phyloP scores from a whole-genome alignment of 2,329 filamentous ascomycete species.

The Scytalidium lignicola region DNA sequence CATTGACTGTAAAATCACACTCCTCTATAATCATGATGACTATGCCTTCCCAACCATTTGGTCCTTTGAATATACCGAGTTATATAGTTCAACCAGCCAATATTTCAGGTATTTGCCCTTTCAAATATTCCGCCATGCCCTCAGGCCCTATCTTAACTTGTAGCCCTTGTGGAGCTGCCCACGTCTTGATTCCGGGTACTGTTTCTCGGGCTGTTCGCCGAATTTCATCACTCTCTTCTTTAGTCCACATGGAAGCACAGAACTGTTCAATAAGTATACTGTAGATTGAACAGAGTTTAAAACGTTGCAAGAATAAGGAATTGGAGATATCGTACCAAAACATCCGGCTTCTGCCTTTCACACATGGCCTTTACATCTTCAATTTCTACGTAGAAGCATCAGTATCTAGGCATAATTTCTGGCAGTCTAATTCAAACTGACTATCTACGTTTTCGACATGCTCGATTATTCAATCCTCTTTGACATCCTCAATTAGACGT shows the following conservation, averaged over 20 bases:
- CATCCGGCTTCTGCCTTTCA: slow-evolving; percentile 44
- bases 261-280: slow-evolving; percentile 36
- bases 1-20: too few species aligned
- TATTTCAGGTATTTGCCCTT: slow-evolving; percentile 28
- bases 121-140: slow-evolving; percentile 48
- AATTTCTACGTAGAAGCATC: slow-evolving; percentile 35
- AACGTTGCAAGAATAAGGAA: neutral
- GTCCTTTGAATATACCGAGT: too few species aligned
- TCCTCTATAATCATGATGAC: too few species aligned
- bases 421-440: slow-evolving; percentile 37
- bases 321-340: slow-evolving; percentile 39
- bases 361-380: slow-evolving; percentile 52
- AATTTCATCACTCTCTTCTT: slow-evolving; percentile 42
- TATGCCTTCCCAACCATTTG: too few species aligned
- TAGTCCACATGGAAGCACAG: slow-evolving; percentile 51
- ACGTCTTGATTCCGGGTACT: slow-evolving; percentile 42
- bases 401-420: neutral
- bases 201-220: slow-evolving; percentile 37
- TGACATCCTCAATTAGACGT: slow-evolving; percentile 53
- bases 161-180: slow-evolving; percentile 48
- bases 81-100: neutral
- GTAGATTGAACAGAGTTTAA: neutral
- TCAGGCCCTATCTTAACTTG: slow-evolving; percentile 49
- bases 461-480: slow-evolving; percentile 58
- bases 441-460: slow-evolving; percentile 58